These are phyloP conservation scores for Sporisorium reilianum DNA, from an alignment of 1,284 basidiomycete species.

Conservation along the genomic window DNA sequence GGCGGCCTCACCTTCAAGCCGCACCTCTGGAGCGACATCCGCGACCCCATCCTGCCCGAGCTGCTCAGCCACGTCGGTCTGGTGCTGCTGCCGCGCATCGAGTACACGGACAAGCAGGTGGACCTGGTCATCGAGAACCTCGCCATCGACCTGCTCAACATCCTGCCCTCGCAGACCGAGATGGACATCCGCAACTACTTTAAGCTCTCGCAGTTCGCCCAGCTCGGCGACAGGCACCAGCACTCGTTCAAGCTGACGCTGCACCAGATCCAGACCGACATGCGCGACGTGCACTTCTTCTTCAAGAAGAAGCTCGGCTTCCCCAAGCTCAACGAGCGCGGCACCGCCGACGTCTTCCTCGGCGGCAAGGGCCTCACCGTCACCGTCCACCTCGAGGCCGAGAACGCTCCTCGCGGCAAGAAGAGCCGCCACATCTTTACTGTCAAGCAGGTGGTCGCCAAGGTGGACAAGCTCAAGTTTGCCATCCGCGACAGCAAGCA, in stretches of 20 bases:
- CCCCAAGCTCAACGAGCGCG: constrained; percentile 86
- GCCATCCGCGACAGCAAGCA: constrained; percentile 91
- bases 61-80: constrained; percentile 80
- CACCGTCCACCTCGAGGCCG: constrained; percentile 74
- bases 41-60: constrained; percentile 83
- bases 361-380: constrained; percentile 80
- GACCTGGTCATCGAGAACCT: constrained; percentile 86
- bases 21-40: constrained; percentile 83
- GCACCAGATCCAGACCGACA: constrained; percentile 91
- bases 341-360: constrained; percentile 88
- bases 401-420: constrained; percentile 70
- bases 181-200: constrained; percentile 86
- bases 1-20: constrained; percentile 83
- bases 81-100: constrained; percentile 77
- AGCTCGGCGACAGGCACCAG: constrained; percentile 55
- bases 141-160: constrained; percentile 81
- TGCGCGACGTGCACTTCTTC: constrained; percentile 90
- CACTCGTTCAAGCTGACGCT: constrained; percentile 63
- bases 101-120: constrained; percentile 72
- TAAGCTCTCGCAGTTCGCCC: constrained; percentile 74
- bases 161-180: constrained; percentile 77
- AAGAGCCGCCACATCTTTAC: constrained; percentile 76
- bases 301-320: constrained; percentile 74
- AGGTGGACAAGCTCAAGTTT: constrained; percentile 87
- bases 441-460: constrained; percentile 82